Evolutionary conservation across 768 basidiomycete species (phyloP).

Genomic region (Kwoniella mangroviensis): DNA sequence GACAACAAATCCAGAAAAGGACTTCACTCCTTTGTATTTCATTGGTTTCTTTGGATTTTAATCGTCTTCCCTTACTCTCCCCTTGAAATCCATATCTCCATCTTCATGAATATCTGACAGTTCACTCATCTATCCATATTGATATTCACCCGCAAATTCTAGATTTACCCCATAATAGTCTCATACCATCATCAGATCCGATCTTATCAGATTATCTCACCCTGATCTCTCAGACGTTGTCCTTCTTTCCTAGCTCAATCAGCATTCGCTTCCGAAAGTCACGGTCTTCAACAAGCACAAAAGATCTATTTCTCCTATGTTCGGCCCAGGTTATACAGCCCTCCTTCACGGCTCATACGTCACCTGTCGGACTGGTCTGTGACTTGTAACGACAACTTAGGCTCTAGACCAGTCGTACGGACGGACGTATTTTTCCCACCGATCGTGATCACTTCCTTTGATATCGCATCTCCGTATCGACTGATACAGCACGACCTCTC

Average conservation of each 20-base stretch:
- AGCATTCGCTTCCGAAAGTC: not conserved
- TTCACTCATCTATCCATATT: too few relatives aligned
- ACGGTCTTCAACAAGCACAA: not conserved
- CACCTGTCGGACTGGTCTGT: not conserved
- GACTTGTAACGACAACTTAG: too few relatives aligned
- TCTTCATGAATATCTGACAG: not conserved
- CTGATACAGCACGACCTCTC: not conserved
- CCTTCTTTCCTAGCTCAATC: too few relatives aligned
- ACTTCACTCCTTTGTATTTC: not conserved
- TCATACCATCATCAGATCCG: not conserved
- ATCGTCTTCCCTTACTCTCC: not conserved
- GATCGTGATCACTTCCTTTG: constrained; percentile 1
- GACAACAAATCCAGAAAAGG: not conserved
- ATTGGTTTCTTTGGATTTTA: not conserved
- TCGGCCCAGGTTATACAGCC: not conserved
- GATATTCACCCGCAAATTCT: not conserved
- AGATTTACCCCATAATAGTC: not conserved
- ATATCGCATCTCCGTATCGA: constrained; percentile 7
- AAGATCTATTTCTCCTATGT: not conserved
- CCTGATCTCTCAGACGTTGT: not conserved
- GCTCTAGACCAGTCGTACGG: not conserved
- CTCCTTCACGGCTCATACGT: not conserved
- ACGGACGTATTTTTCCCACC: not conserved
- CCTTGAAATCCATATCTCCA: not conserved
- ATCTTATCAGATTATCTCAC: not conserved